Conservation (phyloP, 2,329 filamentous ascomycete species). For the Monilinia laxa region DNA sequence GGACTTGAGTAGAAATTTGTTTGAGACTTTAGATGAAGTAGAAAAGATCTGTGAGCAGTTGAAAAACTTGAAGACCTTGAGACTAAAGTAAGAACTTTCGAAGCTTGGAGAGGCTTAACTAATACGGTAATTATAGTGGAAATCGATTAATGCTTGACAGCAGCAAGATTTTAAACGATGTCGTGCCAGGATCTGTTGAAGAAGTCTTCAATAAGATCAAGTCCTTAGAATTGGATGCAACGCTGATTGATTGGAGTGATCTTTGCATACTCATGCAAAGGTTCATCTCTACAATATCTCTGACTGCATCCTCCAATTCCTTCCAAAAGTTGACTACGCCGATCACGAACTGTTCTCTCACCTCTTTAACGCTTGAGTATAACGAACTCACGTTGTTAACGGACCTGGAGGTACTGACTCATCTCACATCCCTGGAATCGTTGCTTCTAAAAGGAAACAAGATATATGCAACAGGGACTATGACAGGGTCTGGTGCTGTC, state of each 20-base stretch:
- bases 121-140: conserved; percentile 52
- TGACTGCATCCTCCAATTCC: conserved; percentile 59
- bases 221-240: conserved; percentile 66
- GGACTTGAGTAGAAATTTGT: conserved; percentile 81
- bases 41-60: conserved; percentile 70
- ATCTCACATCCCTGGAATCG: conserved; percentile 54
- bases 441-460: conserved; percentile 76
- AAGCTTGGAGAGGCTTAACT: neutral
- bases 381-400: conserved; percentile 64
- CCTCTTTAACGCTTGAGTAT: conserved; percentile 67
- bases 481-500: neutral
- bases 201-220: conserved; percentile 52
- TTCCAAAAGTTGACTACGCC: conserved; percentile 52
- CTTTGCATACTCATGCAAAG: conserved; percentile 53
- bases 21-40: conserved; percentile 66
- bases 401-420: conserved; percentile 55
- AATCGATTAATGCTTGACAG: conserved; percentile 60
- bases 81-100: conserved; percentile 62
- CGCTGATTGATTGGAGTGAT: conserved; percentile 64
- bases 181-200: conserved; percentile 29
- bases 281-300: conserved; percentile 53
- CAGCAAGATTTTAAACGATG: neutral
- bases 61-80: conserved; percentile 62
- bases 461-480: conserved; percentile 59
- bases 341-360: conserved; percentile 45